Evolutionary conservation across 192 early-diverging fungal genomes (phyloP), one percentile per base, ranked within the genome.

Genomic region (Pilaira anomala): DNA sequence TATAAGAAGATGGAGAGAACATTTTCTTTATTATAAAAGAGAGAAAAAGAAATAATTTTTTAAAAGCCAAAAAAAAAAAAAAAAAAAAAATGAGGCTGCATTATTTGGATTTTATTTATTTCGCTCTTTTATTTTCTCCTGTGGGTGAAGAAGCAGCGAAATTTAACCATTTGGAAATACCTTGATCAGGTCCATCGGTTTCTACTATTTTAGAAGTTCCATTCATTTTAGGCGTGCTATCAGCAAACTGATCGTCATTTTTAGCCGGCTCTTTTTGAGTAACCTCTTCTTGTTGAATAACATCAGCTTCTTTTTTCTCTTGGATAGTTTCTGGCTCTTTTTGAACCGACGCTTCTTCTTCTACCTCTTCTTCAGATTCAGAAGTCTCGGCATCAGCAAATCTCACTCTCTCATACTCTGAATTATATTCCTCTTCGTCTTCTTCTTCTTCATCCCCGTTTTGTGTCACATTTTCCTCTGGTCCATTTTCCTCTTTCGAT

Each of bases 371-470:
- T 6, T 46, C 44, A 14, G 18, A 14, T 6, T 46, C 44, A 18
- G 44, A 13, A 6, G 14, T 16, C 19, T 58, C 56, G 1, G 56
- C 18, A 25, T 58, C 56, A 58, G 56, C 56, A 58, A 58, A 58
- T 58, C 39, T 21, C 22, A 41, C 14, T 13, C 22, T 24, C 7
- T 21, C 21, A 7, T 6, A 2, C 3, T 42, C 16, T 22, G 45
- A 0, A 16, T 45, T 16, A 22, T 22, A 11, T 22, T 22, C 12
- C 4, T 2, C 3, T 8, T 56, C 53, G 3, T 39, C 29, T 55
- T 55, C 33, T 21, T 33, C 1, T 22, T 36, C 2, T 1, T 56
- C 19, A 8, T 36, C n/a, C 0, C 40, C 33, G 19, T 14, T 21
- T 22, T 40, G 30, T 18, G 30, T 7, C 40, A 39, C 54, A 39